A percentile compares a stretch with the other conserved stretches of the same genome.
phyloP scores from a whole-genome alignment of 805 yeast genomes.

The Wickerhamiella cacticola region DNA sequence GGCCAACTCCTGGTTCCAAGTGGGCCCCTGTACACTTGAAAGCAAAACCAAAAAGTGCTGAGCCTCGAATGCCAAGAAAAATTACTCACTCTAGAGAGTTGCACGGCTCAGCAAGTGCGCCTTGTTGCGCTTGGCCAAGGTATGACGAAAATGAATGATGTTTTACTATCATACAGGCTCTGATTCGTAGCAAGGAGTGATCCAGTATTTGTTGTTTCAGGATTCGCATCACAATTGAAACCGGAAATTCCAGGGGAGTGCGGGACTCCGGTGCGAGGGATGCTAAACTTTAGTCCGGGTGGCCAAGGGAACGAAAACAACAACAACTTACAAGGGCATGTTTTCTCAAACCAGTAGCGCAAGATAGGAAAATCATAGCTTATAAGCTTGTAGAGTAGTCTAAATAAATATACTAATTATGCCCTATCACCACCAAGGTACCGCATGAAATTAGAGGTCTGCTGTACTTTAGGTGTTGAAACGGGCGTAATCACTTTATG shows the following conservation, averaged over 20 bases:
- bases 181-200: conserved; percentile 2
- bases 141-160: too few species aligned
- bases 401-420: not conserved
- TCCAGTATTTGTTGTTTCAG: not conserved
- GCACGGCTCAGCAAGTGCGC: too few species aligned
- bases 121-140: too few species aligned
- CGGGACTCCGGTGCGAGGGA: too few species aligned
- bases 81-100: not conserved
- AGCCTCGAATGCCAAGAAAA: not conserved
- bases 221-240: conserved; percentile 1
- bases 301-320: not conserved
- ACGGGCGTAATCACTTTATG: conserved; percentile 17
- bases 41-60: not conserved
- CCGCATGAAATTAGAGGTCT: conserved; percentile 19
- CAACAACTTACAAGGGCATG: too few species aligned
- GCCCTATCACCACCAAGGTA: conserved; percentile 18
- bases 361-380: too few species aligned
- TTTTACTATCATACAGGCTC: too few species aligned
- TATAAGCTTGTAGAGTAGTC: not conserved
- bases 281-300: too few species aligned
- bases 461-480: conserved; percentile 18
- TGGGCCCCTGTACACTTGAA: too few species aligned
- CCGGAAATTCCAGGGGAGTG: conserved; percentile 1
- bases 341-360: too few species aligned
- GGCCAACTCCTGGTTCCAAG: too few species aligned